These are phyloP conservation scores for Epichloe aotearoae DNA, from an alignment of 2,329 filamentous ascomycete species.

Conservation along the genomic window DNA sequence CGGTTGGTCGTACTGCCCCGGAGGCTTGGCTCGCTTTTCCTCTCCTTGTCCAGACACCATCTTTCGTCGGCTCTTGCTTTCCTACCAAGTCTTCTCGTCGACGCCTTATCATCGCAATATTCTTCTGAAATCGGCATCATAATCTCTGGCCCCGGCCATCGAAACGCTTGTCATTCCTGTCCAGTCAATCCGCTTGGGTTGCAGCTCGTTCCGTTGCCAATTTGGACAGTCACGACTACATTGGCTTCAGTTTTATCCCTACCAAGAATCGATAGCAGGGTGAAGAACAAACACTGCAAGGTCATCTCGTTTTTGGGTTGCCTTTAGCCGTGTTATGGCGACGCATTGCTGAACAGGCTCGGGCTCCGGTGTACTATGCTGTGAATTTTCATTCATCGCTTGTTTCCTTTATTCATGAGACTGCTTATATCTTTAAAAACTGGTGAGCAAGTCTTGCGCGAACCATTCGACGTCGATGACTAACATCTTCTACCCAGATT, in stretches of 20 bases:
- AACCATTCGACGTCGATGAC: not conserved
- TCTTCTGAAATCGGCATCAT: not conserved
- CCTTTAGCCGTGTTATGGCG: constrained; percentile 1
- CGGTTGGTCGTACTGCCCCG: not conserved
- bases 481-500: not conserved
- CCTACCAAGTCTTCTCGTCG: not conserved
- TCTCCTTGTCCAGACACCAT: not conserved
- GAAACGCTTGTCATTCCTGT: not conserved
- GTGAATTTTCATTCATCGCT: not conserved
- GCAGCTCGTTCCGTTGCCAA: not conserved
- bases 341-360: not conserved
- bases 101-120: not conserved
- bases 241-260: not conserved
- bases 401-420: not conserved
- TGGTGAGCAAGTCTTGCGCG: not conserved
- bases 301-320: not conserved
- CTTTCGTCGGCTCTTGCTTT: not conserved
- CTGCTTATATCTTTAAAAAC: constrained; percentile 8
- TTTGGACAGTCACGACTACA: not conserved
- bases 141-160: not conserved
- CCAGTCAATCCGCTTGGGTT: not conserved
- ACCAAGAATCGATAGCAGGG: not conserved
- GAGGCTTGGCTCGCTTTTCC: not conserved
- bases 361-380: constrained; percentile 1
- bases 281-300: not conserved